Evolutionary conservation across 2,329 filamentous ascomycete genomes (phyloP).

Genomic region (Malbranchea cinnamomea): DNA sequence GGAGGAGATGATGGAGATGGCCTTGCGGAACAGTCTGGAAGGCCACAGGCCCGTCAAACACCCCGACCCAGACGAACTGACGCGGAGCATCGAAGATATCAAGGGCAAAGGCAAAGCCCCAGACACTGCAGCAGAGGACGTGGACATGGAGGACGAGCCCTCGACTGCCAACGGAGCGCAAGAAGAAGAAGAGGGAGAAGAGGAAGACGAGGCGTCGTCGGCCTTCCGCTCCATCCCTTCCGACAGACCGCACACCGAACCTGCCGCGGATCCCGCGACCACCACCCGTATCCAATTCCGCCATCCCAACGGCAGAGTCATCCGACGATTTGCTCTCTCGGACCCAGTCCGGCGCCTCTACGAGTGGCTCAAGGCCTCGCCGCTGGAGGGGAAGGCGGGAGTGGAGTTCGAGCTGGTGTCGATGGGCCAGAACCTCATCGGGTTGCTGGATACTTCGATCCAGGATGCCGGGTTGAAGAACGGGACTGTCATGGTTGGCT

Average conservation of each 20-base stretch:
- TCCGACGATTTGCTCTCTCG: constrained; percentile 64
- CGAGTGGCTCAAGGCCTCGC: constrained; percentile 89
- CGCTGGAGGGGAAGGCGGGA: constrained; percentile 64
- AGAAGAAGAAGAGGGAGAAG: constrained; percentile 15
- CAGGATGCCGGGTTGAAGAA: constrained; percentile 76
- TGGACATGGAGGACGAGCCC: constrained; percentile 23
- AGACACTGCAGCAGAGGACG: constrained; percentile 32
- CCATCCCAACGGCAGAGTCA: constrained; percentile 68
- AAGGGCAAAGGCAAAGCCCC: constrained; percentile 38
- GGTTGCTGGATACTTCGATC: constrained; percentile 57
- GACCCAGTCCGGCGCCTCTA: constrained; percentile 75
- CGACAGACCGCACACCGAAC: constrained; percentile 61
- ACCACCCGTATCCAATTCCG: constrained; percentile 88
- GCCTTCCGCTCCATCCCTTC: constrained; percentile 58
- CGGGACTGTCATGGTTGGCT: constrained; percentile 91
- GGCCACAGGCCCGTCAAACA: constrained; percentile 34
- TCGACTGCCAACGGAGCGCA: constrained; percentile 13
- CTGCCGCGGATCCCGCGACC: constrained; percentile 50
- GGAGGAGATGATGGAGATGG: constrained; percentile 93
- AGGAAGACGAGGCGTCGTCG: constrained; percentile 16
- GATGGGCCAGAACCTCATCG: constrained; percentile 76
- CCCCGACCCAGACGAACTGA: constrained; percentile 76
- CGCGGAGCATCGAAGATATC: constrained; percentile 43
- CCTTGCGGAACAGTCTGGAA: constrained; percentile 73
- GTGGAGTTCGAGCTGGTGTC: constrained; percentile 74